phyloP scores from a whole-genome alignment of 192 early-diverging fungal species.

The Chytriomyces sp. region DNA sequence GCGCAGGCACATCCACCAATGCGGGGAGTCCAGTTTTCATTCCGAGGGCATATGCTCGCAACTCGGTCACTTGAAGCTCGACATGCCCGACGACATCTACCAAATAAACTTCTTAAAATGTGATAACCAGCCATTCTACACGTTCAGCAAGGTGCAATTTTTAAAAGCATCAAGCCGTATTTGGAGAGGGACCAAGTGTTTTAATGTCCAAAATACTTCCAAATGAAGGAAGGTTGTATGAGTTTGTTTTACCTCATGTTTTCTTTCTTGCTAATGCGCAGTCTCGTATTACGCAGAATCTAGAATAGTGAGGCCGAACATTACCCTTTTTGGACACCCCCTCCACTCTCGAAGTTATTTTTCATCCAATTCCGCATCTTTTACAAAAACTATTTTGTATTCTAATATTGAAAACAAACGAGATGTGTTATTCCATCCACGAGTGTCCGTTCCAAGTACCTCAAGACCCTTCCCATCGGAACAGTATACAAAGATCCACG shows the following conservation, averaged over 20 bases:
- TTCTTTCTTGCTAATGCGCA: neutral
- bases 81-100: conserved; percentile 92
- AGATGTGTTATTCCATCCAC: too few species aligned
- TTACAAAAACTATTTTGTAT: too few species aligned
- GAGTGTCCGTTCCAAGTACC: too few species aligned
- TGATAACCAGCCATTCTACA: conserved; percentile 90
- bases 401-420: too few species aligned
- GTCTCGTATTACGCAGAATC: neutral
- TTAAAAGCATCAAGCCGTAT: conserved; percentile 69
- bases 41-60: conserved; percentile 92
- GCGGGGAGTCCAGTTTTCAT: conserved; percentile 96
- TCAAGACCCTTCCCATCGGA: too few species aligned
- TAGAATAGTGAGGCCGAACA: conserved; percentile 87
- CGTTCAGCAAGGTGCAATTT: conserved; percentile 84
- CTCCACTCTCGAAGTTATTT: too few species aligned
- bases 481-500: too few species aligned
- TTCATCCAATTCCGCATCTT: too few species aligned
- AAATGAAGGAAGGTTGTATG: neutral
- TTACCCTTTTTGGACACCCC: conserved; percentile 98
- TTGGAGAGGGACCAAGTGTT: conserved; percentile 7
- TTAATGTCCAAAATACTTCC: conserved; percentile 19
- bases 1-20: conserved; percentile 80
- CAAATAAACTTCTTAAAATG: conserved; percentile 89
- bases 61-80: conserved; percentile 80
- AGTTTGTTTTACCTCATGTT: neutral